These are phyloP conservation scores for Fusarium paranaense DNA, from an alignment of 2,329 filamentous ascomycete species.

Conservation along the genomic window DNA sequence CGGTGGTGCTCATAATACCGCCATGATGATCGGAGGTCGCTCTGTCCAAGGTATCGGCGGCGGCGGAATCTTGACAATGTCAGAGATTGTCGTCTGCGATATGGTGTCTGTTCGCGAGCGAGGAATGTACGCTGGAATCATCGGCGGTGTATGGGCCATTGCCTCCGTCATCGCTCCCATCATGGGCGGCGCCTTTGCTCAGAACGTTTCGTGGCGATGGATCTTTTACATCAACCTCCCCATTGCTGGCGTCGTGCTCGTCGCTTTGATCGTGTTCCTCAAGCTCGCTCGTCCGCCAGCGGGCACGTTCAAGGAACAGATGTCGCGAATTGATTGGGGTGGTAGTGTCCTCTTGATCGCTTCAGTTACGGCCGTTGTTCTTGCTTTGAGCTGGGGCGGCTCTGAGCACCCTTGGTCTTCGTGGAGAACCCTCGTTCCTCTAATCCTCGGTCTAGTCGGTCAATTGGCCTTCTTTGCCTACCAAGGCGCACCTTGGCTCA, in stretches of 20 bases:
- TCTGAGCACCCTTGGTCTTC: conserved; percentile 61
- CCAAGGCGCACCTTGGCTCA: conserved; percentile 42
- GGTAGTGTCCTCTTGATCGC: conserved; percentile 56
- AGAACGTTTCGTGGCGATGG: conserved; percentile 55
- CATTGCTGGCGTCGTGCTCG: conserved; percentile 38
- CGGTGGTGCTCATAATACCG: not conserved
- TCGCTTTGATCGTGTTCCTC: conserved; percentile 40
- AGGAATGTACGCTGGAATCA: conserved; percentile 53
- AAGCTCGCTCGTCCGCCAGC: conserved; percentile 34
- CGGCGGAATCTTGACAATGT: conserved; percentile 50
- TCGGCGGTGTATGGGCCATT: conserved; percentile 47
- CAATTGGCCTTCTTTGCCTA: conserved; percentile 52
- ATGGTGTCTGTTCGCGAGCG: conserved; percentile 61
- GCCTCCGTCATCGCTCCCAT: conserved; percentile 50
- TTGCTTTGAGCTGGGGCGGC: conserved; percentile 66
- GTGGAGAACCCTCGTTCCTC: conserved; percentile 58
- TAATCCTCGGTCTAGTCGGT: conserved; percentile 57
- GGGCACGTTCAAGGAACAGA: conserved; percentile 6
- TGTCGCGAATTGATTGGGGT: conserved; percentile 52
- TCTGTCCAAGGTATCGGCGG: conserved; percentile 61
- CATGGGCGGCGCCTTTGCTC: conserved; percentile 44
- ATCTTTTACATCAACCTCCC: conserved; percentile 58
- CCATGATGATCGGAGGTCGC: not conserved
- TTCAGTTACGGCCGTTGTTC: conserved; percentile 55
- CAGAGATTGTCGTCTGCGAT: conserved; percentile 53